Base-by-base conservation (phyloP, 768 basidiomycete genomes). In the Boletus rubropictus region DNA sequence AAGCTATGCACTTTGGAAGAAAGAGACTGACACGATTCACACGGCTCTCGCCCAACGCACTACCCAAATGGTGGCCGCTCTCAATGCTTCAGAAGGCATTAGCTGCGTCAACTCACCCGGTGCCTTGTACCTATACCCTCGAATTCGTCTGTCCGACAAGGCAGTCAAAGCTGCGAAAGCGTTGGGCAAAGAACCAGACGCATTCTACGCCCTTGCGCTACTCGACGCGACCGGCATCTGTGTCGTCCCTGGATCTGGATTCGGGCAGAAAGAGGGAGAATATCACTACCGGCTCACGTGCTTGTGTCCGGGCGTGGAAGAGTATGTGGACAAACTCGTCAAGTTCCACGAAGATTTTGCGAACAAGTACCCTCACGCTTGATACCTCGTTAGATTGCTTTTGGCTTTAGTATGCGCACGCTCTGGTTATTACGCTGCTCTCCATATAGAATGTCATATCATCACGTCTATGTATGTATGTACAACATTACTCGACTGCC, bases 201-300 rank as follows among this genome's bases (percentile, higher is more conserved):
- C 82, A 35, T 84, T 94, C 60, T 99, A 99, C 62, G 79, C 89
- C 18, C 72, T 95, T 31, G 79, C 76, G 54, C 65, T 99, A 42
- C 75, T 99, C 42, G 90, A 95, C 52, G 77, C 78, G 65, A 93
- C 91, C 0, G 92, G 92, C 5, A 96, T 98, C 53, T 96, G 93
- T 59, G 88, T 89, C 18, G 89, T 97, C 5, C 89, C 93, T 5
- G 95, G 95, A 0, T 84, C 82, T 39, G 95, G 95, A 1, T 99
- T 99, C 64, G 94, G 94, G 5, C 94, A 97, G 72, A 85, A 77
- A 68, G 82, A 86, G 41, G 91, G 87, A 21, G 86, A 93, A 60
- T 84, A 82, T 69, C 95, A 99, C 68, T 86, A 96, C 63, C 73
- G 95, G 29, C 69, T 97, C 64, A 99, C 96, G 7, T 96, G 95